Base-by-base conservation (phyloP, 345 rosid species). In the Populus ilicifolia region DNA sequence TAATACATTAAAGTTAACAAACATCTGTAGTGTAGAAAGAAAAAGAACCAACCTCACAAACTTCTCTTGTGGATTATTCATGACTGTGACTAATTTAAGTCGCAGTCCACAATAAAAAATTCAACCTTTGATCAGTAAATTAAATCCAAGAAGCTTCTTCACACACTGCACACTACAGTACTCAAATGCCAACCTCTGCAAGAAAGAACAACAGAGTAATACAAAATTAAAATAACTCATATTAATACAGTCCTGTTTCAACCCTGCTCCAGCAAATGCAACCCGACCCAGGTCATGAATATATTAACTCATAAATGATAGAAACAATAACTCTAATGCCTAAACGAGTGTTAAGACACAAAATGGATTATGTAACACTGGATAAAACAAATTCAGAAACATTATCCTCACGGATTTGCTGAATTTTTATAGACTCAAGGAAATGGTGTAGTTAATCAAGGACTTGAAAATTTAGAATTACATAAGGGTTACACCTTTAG, bases 51-150 rank as follows among this genome's bases (percentile, higher is more conserved):
- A 92, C 92, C 93, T 90, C 63, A 90, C 90, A 76, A 84, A 82
- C 90, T 89, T 91, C 86, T 84, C 92, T 1, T 79, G 89, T 39
- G 85, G 81, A 75, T 82, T 83, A 78, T 69, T 85, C 97, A 90
- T 92, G 62, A 70, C 79, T 75, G 70, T 13, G 65, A 52, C 46
- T 70, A 75, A 0, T 43, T 33, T 41, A 38, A 54, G 25, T 21
- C 23, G n/a, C 30, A 41, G 33, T 46, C 63, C 27, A 27, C 23
- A 44, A 38, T n/a, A 21, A 77, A 73, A 18, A n/a, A 66, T 72
- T 79, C 41, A 78, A 68, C 72, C 80, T 20, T 67, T 14, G 52
- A 78, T 44, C 35, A 65, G 44, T 20, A 25, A 70, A 76, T 35
- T 38, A 72, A 74, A 56, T 66, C 67, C 30, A 62, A 46, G 52